Conservation (phyloP, 768 basidiomycete genomes). For the Candolleomyces eurysporus region DNA sequence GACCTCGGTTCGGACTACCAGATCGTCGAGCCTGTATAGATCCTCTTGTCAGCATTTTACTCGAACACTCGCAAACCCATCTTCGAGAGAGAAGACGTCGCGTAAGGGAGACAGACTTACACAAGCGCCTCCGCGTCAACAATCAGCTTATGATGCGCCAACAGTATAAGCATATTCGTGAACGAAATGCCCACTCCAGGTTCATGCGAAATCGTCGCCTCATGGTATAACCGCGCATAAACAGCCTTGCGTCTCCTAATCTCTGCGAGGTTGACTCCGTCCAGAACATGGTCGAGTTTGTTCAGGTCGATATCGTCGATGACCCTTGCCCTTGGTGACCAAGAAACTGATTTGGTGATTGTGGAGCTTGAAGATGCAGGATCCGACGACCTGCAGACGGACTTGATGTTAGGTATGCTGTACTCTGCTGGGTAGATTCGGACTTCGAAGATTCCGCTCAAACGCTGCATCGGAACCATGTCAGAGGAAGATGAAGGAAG, state of each 20-base stretch:
- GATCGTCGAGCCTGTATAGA: slow-evolving; percentile 68
- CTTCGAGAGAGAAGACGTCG: neutral
- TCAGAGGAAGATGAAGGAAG: slow-evolving; percentile 4
- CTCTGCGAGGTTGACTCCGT: slow-evolving; percentile 59
- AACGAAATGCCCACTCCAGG: slow-evolving; percentile 84
- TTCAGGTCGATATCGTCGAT: slow-evolving; percentile 59
- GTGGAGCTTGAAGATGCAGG: slow-evolving; percentile 10
- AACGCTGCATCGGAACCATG: slow-evolving; percentile 45
- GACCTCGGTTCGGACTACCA: slow-evolving; percentile 70
- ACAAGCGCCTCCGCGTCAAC: slow-evolving; percentile 84
- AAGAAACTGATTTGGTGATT: too few relatives aligned
- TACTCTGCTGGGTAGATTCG: slow-evolving; percentile 76
- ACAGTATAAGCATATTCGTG: slow-evolving; percentile 79
- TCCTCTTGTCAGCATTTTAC: slow-evolving; percentile 1
- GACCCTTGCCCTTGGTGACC: slow-evolving; percentile 17
- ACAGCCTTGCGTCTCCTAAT: slow-evolving; percentile 66
- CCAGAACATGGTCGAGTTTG: slow-evolving; percentile 58
- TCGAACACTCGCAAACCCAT: neutral
- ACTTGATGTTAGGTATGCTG: slow-evolving; percentile 58
- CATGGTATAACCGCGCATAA: slow-evolving; percentile 81
- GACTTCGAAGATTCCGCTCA: slow-evolving; percentile 87
- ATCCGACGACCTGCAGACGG: slow-evolving; percentile 36
- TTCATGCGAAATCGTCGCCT: slow-evolving; percentile 74
- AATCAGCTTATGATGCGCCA: slow-evolving; percentile 91
- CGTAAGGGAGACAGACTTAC: slow-evolving; percentile 45